phyloP scores from a whole-genome alignment of 2,329 filamentous ascomycete species.

The Calonectria pteridis region DNA sequence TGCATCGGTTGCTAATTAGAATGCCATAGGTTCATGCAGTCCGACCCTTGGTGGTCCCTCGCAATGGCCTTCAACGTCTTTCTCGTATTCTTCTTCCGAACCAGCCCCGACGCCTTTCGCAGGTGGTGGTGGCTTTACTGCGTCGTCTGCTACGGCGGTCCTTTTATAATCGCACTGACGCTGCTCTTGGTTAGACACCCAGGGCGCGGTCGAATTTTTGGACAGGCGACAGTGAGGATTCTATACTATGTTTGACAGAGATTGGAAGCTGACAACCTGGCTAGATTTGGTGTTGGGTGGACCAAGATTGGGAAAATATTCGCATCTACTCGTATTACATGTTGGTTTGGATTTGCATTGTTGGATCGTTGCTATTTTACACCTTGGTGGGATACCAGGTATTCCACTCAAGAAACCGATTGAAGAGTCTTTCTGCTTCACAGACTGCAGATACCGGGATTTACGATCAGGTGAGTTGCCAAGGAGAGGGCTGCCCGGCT shows the following conservation, averaged over 20 bases:
- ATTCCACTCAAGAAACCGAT: slow-evolving; percentile 68
- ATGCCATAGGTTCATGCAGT: slow-evolving; percentile 76
- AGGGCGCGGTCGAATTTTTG: slow-evolving; percentile 60
- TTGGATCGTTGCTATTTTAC: slow-evolving; percentile 67
- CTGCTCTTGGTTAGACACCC: slow-evolving; percentile 69
- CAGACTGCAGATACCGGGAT: slow-evolving; percentile 45
- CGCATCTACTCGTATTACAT: slow-evolving; percentile 73
- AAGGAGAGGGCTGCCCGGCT: no score
- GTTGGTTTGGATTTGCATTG: slow-evolving; percentile 71
- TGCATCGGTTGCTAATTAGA: neutral
- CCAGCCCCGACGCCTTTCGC: slow-evolving; percentile 75
- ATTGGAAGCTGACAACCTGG: neutral
- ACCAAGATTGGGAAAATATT: slow-evolving; percentile 64
- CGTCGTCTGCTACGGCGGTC: slow-evolving; percentile 77
- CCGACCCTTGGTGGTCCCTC: slow-evolving; percentile 81
- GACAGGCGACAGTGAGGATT: slow-evolving; percentile 64
- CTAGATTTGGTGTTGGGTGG: slow-evolving; percentile 74
- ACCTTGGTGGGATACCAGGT: slow-evolving; percentile 70
- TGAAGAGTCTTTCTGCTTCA: slow-evolving; percentile 63
- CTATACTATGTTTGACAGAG: neutral
- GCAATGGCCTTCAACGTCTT: slow-evolving; percentile 88
- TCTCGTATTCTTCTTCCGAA: slow-evolving; percentile 73
- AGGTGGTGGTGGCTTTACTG: slow-evolving; percentile 80
- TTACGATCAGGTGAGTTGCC: slow-evolving; percentile 50
- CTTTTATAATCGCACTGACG: slow-evolving; percentile 74